Percentiles rank a stretch among this genome's conserved stretches.
Evolutionary conservation across 495 filamentous ascomycete species (phyloP).

Genomic region (Podospora conica): DNA sequence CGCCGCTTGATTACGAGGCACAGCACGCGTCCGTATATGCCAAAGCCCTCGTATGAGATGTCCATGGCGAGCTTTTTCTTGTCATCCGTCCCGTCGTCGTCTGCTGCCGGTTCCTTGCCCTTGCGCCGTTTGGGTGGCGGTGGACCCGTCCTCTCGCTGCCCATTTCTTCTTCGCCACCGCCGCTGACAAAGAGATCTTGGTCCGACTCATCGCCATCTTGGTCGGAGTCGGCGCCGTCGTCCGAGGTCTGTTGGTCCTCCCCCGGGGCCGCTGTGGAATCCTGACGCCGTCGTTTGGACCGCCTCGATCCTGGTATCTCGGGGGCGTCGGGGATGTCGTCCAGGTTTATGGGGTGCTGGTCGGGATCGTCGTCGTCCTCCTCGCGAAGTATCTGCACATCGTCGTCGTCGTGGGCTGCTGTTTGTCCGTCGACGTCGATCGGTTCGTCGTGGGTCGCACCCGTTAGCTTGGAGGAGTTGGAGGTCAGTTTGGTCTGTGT

Average conservation of each 20-base stretch:
- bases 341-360: slow-evolving; percentile 31
- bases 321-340: slow-evolving; percentile 39
- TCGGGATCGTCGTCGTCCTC: slow-evolving; percentile 36
- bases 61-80: slow-evolving; percentile 82
- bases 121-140: slow-evolving; percentile 46
- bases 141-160: slow-evolving; percentile 19
- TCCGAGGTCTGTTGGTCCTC: slow-evolving; percentile 12
- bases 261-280: slow-evolving; percentile 11
- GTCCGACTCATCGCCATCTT: slow-evolving; percentile 18
- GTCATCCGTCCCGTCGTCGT: slow-evolving; percentile 53
- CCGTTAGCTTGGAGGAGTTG: slow-evolving; percentile 53
- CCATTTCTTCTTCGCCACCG: slow-evolving; percentile 17
- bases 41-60: slow-evolving; percentile 90
- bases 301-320: slow-evolving; percentile 30
- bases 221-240: slow-evolving; percentile 25
- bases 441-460: slow-evolving; percentile 46
- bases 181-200: slow-evolving; percentile 33
- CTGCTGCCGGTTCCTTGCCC: slow-evolving; percentile 20
- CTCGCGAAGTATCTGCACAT: slow-evolving; percentile 31
- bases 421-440: slow-evolving; percentile 41
- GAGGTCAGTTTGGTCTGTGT: slow-evolving; percentile 48
- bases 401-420: slow-evolving; percentile 34
- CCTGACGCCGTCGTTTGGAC: slow-evolving; percentile 22
- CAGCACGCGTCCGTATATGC: slow-evolving; percentile 85
- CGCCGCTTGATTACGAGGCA: slow-evolving; percentile 77